Evolutionary conservation across 164 flowering plant genomes (phyloP).

Genomic region (Liriodendron chinense): DNA sequence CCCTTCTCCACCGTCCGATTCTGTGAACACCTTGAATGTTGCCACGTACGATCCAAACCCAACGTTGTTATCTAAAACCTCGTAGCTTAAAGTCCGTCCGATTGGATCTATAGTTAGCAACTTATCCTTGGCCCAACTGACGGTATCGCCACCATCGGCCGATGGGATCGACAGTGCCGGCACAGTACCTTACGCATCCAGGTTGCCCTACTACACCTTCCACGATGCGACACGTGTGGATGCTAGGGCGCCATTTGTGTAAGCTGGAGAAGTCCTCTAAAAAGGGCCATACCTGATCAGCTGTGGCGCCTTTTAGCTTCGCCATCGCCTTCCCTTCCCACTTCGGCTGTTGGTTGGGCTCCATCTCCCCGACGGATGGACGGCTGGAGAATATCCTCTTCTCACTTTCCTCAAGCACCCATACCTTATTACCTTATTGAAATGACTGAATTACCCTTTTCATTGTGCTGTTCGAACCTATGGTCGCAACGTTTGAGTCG

Average conservation of each 20-base stretch:
- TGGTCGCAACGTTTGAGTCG: too few relatives aligned
- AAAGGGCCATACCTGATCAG: conserved; percentile 43
- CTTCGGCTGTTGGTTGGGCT: conserved; percentile 10
- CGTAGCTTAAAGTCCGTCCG: conserved; percentile 38
- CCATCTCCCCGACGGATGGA: not conserved
- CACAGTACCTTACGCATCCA: conserved; percentile 50
- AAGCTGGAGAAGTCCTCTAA: conserved; percentile 38
- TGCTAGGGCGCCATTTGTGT: conserved; percentile 41
- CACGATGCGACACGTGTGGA: conserved; percentile 21
- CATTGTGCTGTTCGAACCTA: too few relatives aligned
- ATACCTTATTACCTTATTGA: too few relatives aligned
- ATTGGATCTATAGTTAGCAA: conserved; percentile 29
- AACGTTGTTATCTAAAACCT: conserved; percentile 41
- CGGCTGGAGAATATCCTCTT: not conserved
- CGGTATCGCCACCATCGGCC: not conserved
- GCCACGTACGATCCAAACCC: conserved; percentile 29
- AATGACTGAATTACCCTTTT: too few relatives aligned
- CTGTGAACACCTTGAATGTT: conserved; percentile 22
- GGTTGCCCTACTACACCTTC: conserved; percentile 37
- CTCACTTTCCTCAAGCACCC: too few relatives aligned
- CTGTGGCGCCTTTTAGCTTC: conserved; percentile 15
- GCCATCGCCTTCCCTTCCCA: conserved; percentile 41
- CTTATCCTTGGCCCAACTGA: conserved; percentile 51
- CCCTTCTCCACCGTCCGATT: conserved; percentile 10
- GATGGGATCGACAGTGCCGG: conserved; percentile 3